Conservation (phyloP, 345 rosid species). For the Heritiera littoralis region DNA sequence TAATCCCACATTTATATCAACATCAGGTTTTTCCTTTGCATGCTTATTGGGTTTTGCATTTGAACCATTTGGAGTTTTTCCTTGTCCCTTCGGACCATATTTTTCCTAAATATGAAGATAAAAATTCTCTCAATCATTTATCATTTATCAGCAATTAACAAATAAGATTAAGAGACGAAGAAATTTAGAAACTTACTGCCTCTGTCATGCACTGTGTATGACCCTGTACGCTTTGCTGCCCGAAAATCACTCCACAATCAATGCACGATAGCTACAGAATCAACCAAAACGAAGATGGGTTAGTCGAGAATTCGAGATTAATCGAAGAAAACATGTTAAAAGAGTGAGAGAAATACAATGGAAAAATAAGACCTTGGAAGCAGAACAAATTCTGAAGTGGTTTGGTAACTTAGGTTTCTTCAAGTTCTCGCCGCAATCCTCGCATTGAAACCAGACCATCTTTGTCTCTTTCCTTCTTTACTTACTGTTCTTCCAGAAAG, state of each 20-base stretch:
- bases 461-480: constrained; percentile 19
- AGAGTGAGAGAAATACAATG: neutral
- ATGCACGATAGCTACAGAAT: constrained; percentile 74
- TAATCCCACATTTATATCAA: constrained; percentile 73
- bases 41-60: constrained; percentile 62
- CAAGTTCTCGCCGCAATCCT: constrained; percentile 87
- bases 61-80: constrained; percentile 48
- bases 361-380: constrained; percentile 50
- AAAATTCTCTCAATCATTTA: neutral
- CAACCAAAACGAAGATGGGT: neutral
- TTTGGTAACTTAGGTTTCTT: constrained; percentile 88
- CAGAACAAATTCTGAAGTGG: constrained; percentile 86
- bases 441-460: constrained; percentile 99
- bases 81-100: constrained; percentile 86
- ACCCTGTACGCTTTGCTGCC: constrained; percentile 73
- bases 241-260: constrained; percentile 82
- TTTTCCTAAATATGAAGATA: constrained; percentile 60
- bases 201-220: constrained; percentile 91
- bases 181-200: constrained; percentile 51
- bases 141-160: neutral
- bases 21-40: constrained; percentile 59
- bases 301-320: neutral
- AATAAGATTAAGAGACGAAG: neutral
- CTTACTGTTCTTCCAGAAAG: neutral
- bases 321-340: neutral